A percentile compares a stretch with the other conserved stretches of the same genome.
phyloP scores from a whole-genome alignment of 176 grass and related monocot genomes.

The Aegilops bicornis region DNA sequence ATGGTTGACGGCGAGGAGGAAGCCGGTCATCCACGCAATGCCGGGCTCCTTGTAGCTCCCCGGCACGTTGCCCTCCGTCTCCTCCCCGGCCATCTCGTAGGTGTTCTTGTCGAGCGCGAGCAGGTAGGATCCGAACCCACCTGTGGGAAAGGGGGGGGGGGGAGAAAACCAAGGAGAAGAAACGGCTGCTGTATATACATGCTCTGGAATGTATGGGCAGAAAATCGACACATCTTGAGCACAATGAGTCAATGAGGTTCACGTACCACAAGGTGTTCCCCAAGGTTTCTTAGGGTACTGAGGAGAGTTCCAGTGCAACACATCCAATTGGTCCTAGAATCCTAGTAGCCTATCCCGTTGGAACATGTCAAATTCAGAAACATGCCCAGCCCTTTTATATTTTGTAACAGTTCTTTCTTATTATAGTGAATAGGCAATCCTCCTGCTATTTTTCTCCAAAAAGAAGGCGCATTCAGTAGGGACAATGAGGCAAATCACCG shows the following conservation, averaged over 20 bases:
- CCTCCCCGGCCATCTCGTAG: slow-evolving; percentile 68
- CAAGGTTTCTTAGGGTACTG: neutral
- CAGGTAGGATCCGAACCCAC: slow-evolving; percentile 88
- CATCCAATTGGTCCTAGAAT: neutral
- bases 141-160: slow-evolving; percentile 38
- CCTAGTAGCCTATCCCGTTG: neutral
- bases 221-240: neutral
- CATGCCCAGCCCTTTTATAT: neutral
- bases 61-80: slow-evolving; percentile 73
- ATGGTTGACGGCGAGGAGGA: slow-evolving; percentile 78
- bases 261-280: neutral
- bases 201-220: neutral
- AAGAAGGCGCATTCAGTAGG: neutral
- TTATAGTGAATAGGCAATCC: neutral
- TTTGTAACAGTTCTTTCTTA: neutral
- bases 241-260: no score
- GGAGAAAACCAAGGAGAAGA: neutral
- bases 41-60: slow-evolving; percentile 90
- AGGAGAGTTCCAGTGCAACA: neutral
- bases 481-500: neutral
- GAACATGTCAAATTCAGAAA: neutral
- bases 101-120: slow-evolving; percentile 83
- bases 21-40: slow-evolving; percentile 93
- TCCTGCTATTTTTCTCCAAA: neutral
- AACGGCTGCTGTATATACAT: neutral